Base-by-base conservation (phyloP, 2,329 filamentous ascomycete genomes). In the Esteya vermicola region DNA sequence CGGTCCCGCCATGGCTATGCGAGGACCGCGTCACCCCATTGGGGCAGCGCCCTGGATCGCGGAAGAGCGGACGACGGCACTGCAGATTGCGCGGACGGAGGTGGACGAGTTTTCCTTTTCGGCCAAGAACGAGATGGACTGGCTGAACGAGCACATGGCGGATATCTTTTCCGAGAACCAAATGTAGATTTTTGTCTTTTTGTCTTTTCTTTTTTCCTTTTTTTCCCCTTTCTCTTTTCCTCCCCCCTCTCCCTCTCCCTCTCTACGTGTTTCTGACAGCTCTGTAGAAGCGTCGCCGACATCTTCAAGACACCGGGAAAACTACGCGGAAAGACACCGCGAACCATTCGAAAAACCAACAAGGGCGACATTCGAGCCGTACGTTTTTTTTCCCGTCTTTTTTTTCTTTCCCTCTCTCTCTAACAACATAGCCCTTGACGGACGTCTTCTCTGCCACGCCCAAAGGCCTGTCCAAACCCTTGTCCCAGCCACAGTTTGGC, bases 121-220 rank as follows among this genome's bases (percentile, higher is more conserved):
- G 23, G 88, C 85, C 46, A 77, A 84, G 43, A 93, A 96, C 61
- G 91, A 98, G 58, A 67, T 96, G 54, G 88, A 96, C 57, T 98
- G 91, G 91, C 68, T 98, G 51, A 96, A 98, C 54, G 91, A 96
- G 63, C 91, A 98, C 59, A 95, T 98, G 89, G 76, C 77, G 37
- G 85, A 93, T 47, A 85, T 98, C 53, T 93, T 96, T 57, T 81
- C 78, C 52, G 78, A 81, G 51, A 82, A 86, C 54, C 77, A 88
- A 61, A 75, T 86, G 91, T 95, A 74, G 53, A 81, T 71, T 22
- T 14, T 4, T 6, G 12, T 8, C 12, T 10, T 28, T 31, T 23
- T n/a, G 23, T 6, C 14, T 8, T 14, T 10, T 28, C 34, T 23
- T n/a, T 26, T 6, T 12, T 4, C 4, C 3, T n/a, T 19, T 36